Percentiles rank a stretch among this genome's conserved stretches.
Conservation (phyloP, 2,329 filamentous ascomycete genomes). For the Epichloe festucae region DNA sequence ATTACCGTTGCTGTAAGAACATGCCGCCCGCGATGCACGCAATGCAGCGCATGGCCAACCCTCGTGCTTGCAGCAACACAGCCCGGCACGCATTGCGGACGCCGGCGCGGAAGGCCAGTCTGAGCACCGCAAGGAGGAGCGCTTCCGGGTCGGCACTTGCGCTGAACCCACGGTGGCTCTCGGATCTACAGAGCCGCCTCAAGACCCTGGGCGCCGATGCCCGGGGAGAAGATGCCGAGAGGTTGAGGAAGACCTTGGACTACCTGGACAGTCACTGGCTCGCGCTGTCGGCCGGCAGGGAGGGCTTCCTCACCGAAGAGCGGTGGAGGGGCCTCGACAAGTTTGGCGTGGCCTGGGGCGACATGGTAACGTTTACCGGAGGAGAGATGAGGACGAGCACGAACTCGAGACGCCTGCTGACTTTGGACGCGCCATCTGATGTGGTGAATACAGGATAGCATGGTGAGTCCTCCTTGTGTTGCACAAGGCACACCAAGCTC, state of each 20-base stretch:
- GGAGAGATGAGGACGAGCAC: too few species aligned
- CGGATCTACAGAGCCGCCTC: constrained; percentile 14
- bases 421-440: too few species aligned
- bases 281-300: constrained; percentile 56
- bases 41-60: too few species aligned
- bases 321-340: constrained; percentile 48
- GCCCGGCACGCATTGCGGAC: too few species aligned
- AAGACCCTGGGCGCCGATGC: constrained; percentile 1
- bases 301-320: constrained; percentile 56
- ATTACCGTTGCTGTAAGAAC: too few species aligned
- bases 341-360: constrained; percentile 67
- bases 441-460: constrained; percentile 28
- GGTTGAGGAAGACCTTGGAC: constrained; percentile 8
- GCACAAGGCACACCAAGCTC: background rate
- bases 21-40: too few species aligned
- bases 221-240: background rate
- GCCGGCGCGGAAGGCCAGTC: too few species aligned
- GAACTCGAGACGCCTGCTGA: too few species aligned
- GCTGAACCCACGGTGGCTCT: constrained; percentile 15
- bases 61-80: too few species aligned
- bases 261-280: constrained; percentile 45
- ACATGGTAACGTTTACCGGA: constrained; percentile 42
- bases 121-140: too few species aligned
- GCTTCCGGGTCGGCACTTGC: background rate
- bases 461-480: constrained; percentile 29